Evolutionary conservation across 164 flowering plant species (phyloP), one percentile per base, ranked within the genome.

Genomic region (Saururus chinensis): DNA sequence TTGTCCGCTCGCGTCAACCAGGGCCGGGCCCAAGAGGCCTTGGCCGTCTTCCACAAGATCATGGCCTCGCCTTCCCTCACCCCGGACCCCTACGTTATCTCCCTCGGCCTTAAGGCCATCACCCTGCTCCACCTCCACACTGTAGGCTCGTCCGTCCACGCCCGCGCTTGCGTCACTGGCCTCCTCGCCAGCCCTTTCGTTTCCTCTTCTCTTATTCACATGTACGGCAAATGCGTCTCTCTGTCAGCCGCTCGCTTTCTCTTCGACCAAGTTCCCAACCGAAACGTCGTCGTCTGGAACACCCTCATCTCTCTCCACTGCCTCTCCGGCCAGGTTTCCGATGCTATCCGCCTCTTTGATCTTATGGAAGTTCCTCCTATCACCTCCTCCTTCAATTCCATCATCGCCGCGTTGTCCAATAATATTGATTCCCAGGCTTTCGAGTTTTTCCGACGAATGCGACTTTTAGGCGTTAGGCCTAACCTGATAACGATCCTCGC

Each of bases 71-170:
- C 72, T 14, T 60, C 78, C 5, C 84, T 79, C 42, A 1, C 65
- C 19, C 81, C 81, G 56, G 87, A 84, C 78, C 75, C 85, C 14
- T 77, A 65, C 53, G 84, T 79, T 64, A 79, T 79, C 79, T 84
- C 95, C 11, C 85, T 87, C 51, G 85, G 81, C 19, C 86, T 87
- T 73, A 87, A 87, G 66, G 82, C 85, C 59, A 77, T 83, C 58
- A 57, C 95, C 19, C 73, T 82, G 40, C 70, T 74, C 62, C 51
- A 45, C 66, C 73, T 71, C 63, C 74, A 87, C 0, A 68, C 41
- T 14, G 70, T 76, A 4, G 90, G 83, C 30, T 21, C 76, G 24
- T 19, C 85, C 73, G 73, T 87, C 63, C 95, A 87, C 52, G 74
- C 84, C 67, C 81, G 74, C 68, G 64, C 60, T 14, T 8, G 59